Conservation (phyloP, 805 yeast genomes). For the Hanseniaspora opuntiae region DNA sequence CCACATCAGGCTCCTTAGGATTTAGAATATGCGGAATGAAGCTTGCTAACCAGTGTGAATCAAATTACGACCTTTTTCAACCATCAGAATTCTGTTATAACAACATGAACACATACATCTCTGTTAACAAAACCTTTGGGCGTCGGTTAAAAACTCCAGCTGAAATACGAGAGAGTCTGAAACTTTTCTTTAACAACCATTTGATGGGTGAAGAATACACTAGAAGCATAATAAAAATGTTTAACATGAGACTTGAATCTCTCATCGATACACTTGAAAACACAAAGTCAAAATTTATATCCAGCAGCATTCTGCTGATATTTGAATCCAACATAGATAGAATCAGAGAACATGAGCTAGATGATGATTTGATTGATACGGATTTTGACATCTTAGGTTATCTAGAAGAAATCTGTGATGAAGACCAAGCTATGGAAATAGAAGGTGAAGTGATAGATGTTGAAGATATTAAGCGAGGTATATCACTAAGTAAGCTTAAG, state of each 20-base stretch:
- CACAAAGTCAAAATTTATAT: slow-evolving; percentile 49
- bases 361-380: slow-evolving; percentile 31
- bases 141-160: background rate
- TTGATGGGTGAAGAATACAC: slow-evolving; percentile 24
- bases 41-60: slow-evolving; percentile 18
- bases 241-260: slow-evolving; percentile 47
- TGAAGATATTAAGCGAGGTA: slow-evolving; percentile 15
- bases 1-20: slow-evolving; percentile 70
- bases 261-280: slow-evolving; percentile 51
- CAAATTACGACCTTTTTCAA: slow-evolving; percentile 17
- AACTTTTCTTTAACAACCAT: slow-evolving; percentile 31
- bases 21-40: slow-evolving; percentile 86
- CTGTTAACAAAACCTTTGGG: background rate
- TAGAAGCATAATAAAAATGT: slow-evolving; percentile 31
- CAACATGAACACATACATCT: background rate
- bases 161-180: background rate
- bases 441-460: slow-evolving; percentile 22
- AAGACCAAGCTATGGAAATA: background rate
- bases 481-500: slow-evolving; percentile 43
- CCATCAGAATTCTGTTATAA: background rate
- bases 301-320: slow-evolving; percentile 60
- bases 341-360: slow-evolving; percentile 35
- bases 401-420: slow-evolving; percentile 26
- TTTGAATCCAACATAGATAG: slow-evolving; percentile 52
- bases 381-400: slow-evolving; percentile 24